phyloP scores from a whole-genome alignment of 345 rosid genomes.

The Gossypium stocksii region DNA sequence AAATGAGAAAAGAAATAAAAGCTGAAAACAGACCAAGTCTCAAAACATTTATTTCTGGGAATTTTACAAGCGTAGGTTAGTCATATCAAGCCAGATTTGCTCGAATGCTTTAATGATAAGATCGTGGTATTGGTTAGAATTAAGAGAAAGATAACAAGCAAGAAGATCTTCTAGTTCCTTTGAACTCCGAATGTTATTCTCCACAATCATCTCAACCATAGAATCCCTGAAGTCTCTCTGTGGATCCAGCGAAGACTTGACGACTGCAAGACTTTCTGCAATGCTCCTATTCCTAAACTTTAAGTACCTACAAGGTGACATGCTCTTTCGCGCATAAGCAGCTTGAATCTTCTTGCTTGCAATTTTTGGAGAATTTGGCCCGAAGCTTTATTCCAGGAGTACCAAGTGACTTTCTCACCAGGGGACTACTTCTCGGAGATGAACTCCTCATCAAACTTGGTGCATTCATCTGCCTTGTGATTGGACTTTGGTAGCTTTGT shows the following conservation, averaged over 20 bases:
- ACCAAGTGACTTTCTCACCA: constrained; percentile 22
- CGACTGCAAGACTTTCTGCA: constrained; percentile 51
- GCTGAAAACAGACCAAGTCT: background rate
- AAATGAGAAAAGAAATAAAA: background rate
- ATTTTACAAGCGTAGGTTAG: constrained; percentile 22
- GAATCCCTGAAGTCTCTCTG: constrained; percentile 79
- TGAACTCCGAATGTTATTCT: constrained; percentile 51
- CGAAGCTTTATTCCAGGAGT: constrained; percentile 48
- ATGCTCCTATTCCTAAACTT: constrained; percentile 24
- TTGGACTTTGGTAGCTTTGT: constrained; percentile 27
- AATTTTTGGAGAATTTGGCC: constrained; percentile 48
- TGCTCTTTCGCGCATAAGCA: constrained; percentile 32
- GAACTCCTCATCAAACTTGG: constrained; percentile 7
- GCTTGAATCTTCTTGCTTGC: constrained; percentile 36
- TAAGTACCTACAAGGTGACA: constrained; percentile 3
- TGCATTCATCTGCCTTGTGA: background rate
- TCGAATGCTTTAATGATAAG: constrained; percentile 69
- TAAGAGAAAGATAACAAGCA: constrained; percentile 72
- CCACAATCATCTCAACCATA: constrained; percentile 87
- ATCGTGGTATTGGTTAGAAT: constrained; percentile 58
- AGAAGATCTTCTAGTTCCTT: constrained; percentile 83
- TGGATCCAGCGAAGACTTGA: constrained; percentile 66
- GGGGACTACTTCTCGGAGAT: constrained; percentile 16
- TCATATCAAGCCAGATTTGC: constrained; percentile 59
- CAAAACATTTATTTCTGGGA: background rate